phyloP scores from a whole-genome alignment of 1,284 basidiomycete genomes.

The Ganoderma lucidum region DNA sequence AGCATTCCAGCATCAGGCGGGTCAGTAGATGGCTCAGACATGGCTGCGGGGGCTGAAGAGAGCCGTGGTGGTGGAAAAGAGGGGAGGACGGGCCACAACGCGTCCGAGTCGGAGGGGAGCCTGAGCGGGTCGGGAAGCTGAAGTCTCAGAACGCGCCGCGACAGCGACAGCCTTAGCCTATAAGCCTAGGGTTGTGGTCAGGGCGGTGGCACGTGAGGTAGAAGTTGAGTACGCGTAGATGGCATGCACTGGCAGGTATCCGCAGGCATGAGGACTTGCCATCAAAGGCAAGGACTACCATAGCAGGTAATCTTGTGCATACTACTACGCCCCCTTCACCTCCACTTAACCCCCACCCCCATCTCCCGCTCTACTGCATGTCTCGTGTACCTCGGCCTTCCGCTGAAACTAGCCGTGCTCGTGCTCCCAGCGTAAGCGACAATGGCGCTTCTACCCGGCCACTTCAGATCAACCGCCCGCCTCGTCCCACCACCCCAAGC shows the following conservation, averaged over 20 bases:
- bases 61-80: not conserved
- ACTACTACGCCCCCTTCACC: not conserved
- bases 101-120: conserved; percentile 22
- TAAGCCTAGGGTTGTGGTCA: conserved; percentile 1
- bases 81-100: conserved; percentile 25
- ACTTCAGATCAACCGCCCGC: conserved; percentile 56
- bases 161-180: no score
- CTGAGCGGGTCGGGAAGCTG: conserved; percentile 8
- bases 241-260: not conserved
- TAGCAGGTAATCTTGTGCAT: conserved; percentile 22
- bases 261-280: conserved; percentile 15
- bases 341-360: not conserved
- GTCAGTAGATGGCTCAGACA: conserved; percentile 22
- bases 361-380: conserved; percentile 45
- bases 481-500: conserved; percentile 45
- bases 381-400: conserved; percentile 62
- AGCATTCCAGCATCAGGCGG: conserved; percentile 17
- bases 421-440: conserved; percentile 35
- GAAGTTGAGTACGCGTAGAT: not conserved
- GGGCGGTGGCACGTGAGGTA: conserved; percentile 4
- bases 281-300: conserved; percentile 24
- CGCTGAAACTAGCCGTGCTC: conserved; percentile 34
- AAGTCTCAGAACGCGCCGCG: not conserved
- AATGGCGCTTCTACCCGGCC: conserved; percentile 51
- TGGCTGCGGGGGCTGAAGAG: not conserved